Base-by-base conservation (phyloP, 306 rosid species). In the Cicer judaicum region DNA sequence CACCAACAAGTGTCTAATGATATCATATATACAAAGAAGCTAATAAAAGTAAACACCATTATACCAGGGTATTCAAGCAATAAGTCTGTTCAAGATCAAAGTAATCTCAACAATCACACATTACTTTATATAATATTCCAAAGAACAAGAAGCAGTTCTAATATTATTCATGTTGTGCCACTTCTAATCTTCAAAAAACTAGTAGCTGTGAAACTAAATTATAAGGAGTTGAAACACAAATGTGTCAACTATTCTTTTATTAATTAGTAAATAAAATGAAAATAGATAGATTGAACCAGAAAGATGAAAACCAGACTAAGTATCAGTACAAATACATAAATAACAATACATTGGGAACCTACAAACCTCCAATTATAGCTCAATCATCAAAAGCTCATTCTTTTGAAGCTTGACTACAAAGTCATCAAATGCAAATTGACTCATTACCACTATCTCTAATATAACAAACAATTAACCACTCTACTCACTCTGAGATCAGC, bases 351-450 rank as follows among this genome's bases (percentile, higher is more conserved):
- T 56, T 16, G 12, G 16, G 24, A 44, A 43, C 61, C 68, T 67
- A 12, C 42, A 42, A 29, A 29, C 34, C 34, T 29, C 34, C 34
- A 29, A 29, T 29, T 29, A 29, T 29, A 49, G 64, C 16, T 16
- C 64, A 73, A 50, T 36, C 13, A 12, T 44, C 56, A 62, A 50
- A 70, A 70, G 46, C 48, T 10, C 36, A 61, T 54, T 18, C 12
- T 46, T 68, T 56, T 36, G 42, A 68, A 56, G 69, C 55, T 53
- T 64, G 15, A 38, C 39, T 70, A 70, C 74, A 70, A 48, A 52
- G 39, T 8, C 44, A 65, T 47, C 47, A 14, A 8, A 59, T 13
- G 24, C 54, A 10, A 16, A 39, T 44, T 73, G 47, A 43, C 57
- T 43, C 62, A 21, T 38, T 14, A 38, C 53, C 18, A 63, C n/a